Evolutionary conservation across 164 flowering plant genomes (phyloP).

Genomic region (Akebia trifoliata): DNA sequence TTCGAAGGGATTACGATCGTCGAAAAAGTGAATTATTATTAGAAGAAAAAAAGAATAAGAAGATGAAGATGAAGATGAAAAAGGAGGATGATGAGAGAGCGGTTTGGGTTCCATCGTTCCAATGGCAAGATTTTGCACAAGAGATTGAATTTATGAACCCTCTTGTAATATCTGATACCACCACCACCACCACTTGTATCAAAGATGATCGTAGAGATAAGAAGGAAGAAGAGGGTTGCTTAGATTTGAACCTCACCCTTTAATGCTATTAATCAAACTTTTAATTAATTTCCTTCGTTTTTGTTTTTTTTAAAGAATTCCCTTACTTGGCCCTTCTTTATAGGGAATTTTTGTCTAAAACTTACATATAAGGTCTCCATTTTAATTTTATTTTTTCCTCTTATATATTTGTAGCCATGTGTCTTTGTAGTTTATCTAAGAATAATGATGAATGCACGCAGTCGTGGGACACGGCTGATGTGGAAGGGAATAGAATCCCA

Average conservation of each 20-base stretch:
- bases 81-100: neutral
- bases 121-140: conserved; percentile 1
- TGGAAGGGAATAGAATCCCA: too few species aligned
- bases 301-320: too few species aligned
- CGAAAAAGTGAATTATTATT: conserved; percentile 6
- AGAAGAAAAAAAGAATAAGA: conserved; percentile 5
- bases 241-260: neutral
- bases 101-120: conserved; percentile 4
- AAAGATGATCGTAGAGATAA: neutral
- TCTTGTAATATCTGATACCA: neutral
- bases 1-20: conserved; percentile 20
- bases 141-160: neutral
- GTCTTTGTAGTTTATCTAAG: too few species aligned
- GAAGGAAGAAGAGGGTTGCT: neutral
- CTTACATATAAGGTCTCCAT: too few species aligned
- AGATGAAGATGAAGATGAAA: conserved; percentile 4
- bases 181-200: neutral
- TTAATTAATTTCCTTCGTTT: too few species aligned
- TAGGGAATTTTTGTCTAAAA: too few species aligned
- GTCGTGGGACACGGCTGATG: too few species aligned
- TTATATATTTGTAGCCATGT: too few species aligned
- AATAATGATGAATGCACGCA: too few species aligned
- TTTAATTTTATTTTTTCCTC: too few species aligned
- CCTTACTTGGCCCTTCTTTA: too few species aligned
- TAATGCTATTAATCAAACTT: too few species aligned